Evolutionary conservation across 768 basidiomycete species (phyloP).

Genomic region (Tricholoma hemisulphureum): DNA sequence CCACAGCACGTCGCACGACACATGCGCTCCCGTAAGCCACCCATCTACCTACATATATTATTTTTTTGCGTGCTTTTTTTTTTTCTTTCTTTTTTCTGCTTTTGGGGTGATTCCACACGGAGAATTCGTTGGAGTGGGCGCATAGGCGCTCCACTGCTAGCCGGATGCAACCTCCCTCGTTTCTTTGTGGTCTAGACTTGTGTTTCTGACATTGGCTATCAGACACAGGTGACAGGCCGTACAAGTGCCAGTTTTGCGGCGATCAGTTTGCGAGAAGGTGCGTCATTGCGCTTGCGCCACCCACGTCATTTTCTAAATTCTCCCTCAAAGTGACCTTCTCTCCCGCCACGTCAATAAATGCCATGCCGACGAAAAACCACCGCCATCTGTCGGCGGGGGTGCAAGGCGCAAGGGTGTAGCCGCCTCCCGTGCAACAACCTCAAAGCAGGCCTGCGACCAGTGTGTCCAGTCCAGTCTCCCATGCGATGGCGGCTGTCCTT

Average conservation of each 20-base stretch:
- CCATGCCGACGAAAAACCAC: conserved; percentile 71
- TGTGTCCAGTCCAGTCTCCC: conserved; percentile 74
- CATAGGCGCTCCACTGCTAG: conserved; percentile 9
- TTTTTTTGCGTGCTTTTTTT: conserved; percentile 12
- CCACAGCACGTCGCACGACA: conserved; percentile 89
- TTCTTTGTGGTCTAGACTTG: conserved; percentile 9
- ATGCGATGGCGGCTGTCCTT: conserved; percentile 79
- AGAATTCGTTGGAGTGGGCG: too few relatives aligned
- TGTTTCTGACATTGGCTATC: conserved; percentile 17
- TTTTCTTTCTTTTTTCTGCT: conserved; percentile 8
- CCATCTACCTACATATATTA: too few relatives aligned
- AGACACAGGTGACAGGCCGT: conserved; percentile 90
- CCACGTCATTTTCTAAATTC: not conserved
- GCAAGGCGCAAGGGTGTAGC: conserved; percentile 68
- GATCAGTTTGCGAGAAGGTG: conserved; percentile 89
- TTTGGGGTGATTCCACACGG: conserved; percentile 25
- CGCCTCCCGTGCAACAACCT: conserved; percentile 70
- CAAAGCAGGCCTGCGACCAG: conserved; percentile 84
- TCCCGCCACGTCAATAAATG: conserved; percentile 88
- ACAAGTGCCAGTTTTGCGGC: conserved; percentile 85
- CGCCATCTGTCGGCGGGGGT: conserved; percentile 37
- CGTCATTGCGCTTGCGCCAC: conserved; percentile 11
- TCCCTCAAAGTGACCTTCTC: conserved; percentile 72
- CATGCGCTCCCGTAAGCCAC: conserved; percentile 89
- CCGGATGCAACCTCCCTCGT: conserved; percentile 13